Conservation (phyloP, 768 basidiomycete species). For the Trametes cubensis region DNA sequence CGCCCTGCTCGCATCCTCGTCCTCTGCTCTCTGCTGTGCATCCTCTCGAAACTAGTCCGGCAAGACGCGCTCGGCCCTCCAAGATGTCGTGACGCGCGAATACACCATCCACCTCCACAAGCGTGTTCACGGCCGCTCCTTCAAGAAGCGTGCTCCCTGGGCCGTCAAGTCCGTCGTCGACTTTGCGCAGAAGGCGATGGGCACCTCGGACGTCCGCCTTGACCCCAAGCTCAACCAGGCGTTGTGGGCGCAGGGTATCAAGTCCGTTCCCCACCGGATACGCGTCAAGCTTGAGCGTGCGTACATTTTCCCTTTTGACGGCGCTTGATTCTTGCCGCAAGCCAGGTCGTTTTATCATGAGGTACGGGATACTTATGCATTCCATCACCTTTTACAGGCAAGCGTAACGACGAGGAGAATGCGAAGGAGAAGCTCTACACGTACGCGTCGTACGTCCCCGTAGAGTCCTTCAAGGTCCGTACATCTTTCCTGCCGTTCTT, state of each 20-base stretch:
- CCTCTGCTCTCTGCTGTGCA: constrained; percentile 8
- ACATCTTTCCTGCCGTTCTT: not conserved
- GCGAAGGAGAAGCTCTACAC: constrained; percentile 98
- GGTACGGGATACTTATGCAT: constrained; percentile 5
- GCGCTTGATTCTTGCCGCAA: not conserved
- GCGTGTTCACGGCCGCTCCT: constrained; percentile 86
- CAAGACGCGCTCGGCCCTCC: constrained; percentile 94
- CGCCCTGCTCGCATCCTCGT: not conserved
- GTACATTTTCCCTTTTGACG: constrained; percentile 34
- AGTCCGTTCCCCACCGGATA: constrained; percentile 89
- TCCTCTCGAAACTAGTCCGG: constrained; percentile 53
- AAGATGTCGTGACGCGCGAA: constrained; percentile 97
- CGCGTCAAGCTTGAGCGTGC: constrained; percentile 92
- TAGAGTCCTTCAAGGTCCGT: constrained; percentile 82
- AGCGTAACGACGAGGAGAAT: constrained; percentile 98
- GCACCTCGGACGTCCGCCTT: constrained; percentile 89
- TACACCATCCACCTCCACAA: constrained; percentile 99
- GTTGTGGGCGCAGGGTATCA: constrained; percentile 92
- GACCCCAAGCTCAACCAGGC: constrained; percentile 98
- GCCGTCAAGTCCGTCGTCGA: constrained; percentile 91
- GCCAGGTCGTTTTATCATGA: not conserved
- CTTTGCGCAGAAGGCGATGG: constrained; percentile 95
- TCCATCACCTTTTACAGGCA: constrained; percentile 53
- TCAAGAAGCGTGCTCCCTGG: constrained; percentile 97
- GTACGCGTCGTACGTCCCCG: constrained; percentile 81